Evolutionary conservation across 2,329 filamentous ascomycete species (phyloP), one percentile per base, ranked within the genome.

Genomic region (Nectriaceae sp.): DNA sequence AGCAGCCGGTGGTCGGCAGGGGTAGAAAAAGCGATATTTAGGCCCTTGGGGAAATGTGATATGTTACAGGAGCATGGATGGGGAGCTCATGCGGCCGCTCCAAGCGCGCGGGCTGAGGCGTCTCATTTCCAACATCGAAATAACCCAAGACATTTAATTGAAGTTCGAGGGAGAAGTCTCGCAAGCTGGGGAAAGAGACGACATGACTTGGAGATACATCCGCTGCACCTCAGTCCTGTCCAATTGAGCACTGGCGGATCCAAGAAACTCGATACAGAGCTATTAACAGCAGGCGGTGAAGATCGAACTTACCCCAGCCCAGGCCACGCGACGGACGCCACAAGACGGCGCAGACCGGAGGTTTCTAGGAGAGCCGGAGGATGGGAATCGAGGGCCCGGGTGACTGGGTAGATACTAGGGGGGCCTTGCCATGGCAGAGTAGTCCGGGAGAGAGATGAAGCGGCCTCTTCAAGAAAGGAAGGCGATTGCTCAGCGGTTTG

Each of bases 21-120:
- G 42, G 19, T 55, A 58, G 47, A 50, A 58, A 40, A 18, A n/a
- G 37, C 19, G 37, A 39, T 29, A n/a, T n/a, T n/a, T n/a, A 15
- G n/a, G 18, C 50, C 33, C 52, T 42, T 37, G 47, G 44, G 40
- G 42, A 50, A 57, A 62, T 61, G 49, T 59, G 57, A 58, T 54
- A 45, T 57, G 59, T 62, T 54, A 58, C 46, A 55, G 53, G 35
- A 42, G 42, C 55, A 46, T 43, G 55, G 47, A 42, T 52, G 26
- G 40, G 47, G 47, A 52, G 50, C 57, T 61, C 53, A 61, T 61
- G 57, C 57, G 57, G 51, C 56, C 56, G 52, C 59, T 59, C 35
- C 49, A 57, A 45, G 59, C 53, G 54, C 37, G 37, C 52, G 42
- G 44, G 46, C 49, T 54, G 45, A 45, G 56, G 50, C 46, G 40